Evolutionary conservation across 73 alveolate species (phyloP), one percentile per base, ranked within the genome.

Genomic region (Paramecium biaurelia): DNA sequence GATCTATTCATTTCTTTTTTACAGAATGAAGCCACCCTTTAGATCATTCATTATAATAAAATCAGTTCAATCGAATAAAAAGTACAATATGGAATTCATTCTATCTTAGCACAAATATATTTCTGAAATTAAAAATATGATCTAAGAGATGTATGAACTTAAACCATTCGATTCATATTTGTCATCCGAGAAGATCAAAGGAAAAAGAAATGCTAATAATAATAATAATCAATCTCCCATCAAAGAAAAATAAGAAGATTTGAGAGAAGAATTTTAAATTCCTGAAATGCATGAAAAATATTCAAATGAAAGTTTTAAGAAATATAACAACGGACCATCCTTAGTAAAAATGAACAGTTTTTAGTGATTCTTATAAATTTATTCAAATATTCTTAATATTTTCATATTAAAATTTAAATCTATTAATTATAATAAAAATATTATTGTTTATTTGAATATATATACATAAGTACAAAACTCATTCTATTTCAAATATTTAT

Each of bases 1-100:
- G 56, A 79, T 21, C 32, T 79, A 9, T 79, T 79, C 12, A 79
- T 79, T 20, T 79, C 70, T 1, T 79, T 79, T 24, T 57, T 79
- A 15, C 7, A 79, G 12, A 79, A 79, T 45, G 90, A 79, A 53
- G 90, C 90, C 26, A 79, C 90, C 2, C 90, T 79, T 0, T 26
- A 79, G 37, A 79, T 79, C 12, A 43, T 79, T 5, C 90, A 79
- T 79, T 79, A 79, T 15, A 79, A 79, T 18, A 79, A 79, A 79
- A 79, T 79, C 23, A 79, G 90, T 45, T 79, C 90, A 42, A 79
- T 79, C 70, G 90, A 79, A 47, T 47, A 79, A 47, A 79, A 79
- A 47, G 90, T 79, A 79, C 45, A 42, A 79, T 41, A 20, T 79
- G 47, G 67, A 74, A 41, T 47, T 21, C 32, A 74, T 32, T 74